Base-by-base conservation (phyloP, 164 flowering plant genomes). In the Vitis vinifera region DNA sequence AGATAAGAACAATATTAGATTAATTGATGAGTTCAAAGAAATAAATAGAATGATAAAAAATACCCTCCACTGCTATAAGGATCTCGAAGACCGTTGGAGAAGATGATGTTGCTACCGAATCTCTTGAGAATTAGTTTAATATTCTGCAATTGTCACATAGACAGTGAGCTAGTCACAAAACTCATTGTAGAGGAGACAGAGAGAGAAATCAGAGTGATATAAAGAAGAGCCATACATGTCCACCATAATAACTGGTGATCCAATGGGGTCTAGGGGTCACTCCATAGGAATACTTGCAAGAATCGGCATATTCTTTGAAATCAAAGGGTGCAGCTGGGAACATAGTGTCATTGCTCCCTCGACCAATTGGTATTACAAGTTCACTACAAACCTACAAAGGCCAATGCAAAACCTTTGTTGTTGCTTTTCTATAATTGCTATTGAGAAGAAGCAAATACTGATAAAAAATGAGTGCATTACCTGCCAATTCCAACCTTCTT, bases 21-120 rank as follows among this genome's bases (percentile, higher is more conserved):
- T 0, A 7, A 37, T 37, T 0, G 44, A 37, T 37, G 44, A 37
- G 7, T 37, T 37, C 44, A 37, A 59, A 31, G 23, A 10, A 23
- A 30, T 15, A 9, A 29, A 30, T n/a, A 30, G 8, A 15, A 3
- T 37, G 7, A 6, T 0, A 4, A 3, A 37, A 37, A 37, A 37
- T 83, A 85, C 86, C 88, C 88, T 30, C 76, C 88, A 30, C 69
- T 62, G 31, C 88, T 83, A 9, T 71, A 83, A 44, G 88, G 88
- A 68, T 85, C 88, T 66, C 30, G 62, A 10, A 85, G 66, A 8
- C 88, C 88, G 68, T 85, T 82, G 23, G 86, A 85, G 73, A 83
- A 83, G 15, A 85, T 83, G 51, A 83, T 85, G 73, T 83, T 85
- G 75, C 85, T 83, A 3, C 59, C 86, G 59, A 81, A 85, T 2